phyloP scores from a whole-genome alignment of 2,329 filamentous ascomycete genomes.

The Stenocarpella maydis region DNA sequence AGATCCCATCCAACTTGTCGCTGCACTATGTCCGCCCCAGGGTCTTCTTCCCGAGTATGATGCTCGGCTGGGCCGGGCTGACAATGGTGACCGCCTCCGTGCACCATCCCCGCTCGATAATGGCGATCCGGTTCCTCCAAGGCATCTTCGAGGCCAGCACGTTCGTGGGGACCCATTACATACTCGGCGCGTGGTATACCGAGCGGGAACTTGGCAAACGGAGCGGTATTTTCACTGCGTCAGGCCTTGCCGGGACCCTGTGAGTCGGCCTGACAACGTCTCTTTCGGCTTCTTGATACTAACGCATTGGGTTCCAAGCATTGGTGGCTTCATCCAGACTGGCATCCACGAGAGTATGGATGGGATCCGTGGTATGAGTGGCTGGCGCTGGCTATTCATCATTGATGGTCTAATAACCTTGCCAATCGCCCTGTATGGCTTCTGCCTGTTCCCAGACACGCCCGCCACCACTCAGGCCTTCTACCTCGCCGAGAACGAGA shows the following conservation, averaged over 20 bases:
- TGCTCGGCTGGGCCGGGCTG: slow-evolving; percentile 69
- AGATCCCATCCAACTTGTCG: slow-evolving; percentile 68
- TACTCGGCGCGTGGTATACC: slow-evolving; percentile 69
- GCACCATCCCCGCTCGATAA: slow-evolving; percentile 61
- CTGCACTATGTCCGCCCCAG: slow-evolving; percentile 70
- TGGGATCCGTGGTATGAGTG: slow-evolving; percentile 56
- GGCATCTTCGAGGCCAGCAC: slow-evolving; percentile 64
- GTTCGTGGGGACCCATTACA: slow-evolving; percentile 66
- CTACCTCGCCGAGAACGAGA: slow-evolving; percentile 53
- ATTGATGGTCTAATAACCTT: slow-evolving; percentile 65
- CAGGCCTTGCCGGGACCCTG: slow-evolving; percentile 67
- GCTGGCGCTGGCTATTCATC: slow-evolving; percentile 53
- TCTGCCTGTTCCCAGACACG: slow-evolving; percentile 62
- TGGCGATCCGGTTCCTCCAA: slow-evolving; percentile 66
- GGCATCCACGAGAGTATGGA: slow-evolving; percentile 56
- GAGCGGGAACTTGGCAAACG: slow-evolving; percentile 68
- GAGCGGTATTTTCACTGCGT: slow-evolving; percentile 67
- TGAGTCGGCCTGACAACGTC: slow-evolving; percentile 38
- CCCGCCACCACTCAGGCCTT: slow-evolving; percentile 57
- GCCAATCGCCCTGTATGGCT: slow-evolving; percentile 63
- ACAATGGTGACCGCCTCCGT: slow-evolving; percentile 68
- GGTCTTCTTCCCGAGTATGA: slow-evolving; percentile 70
- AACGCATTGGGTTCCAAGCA: not conserved
- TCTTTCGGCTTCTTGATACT: not conserved
- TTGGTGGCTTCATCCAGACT: slow-evolving; percentile 69